A percentile compares a stretch with the other conserved stretches of the same genome.
These are phyloP conservation scores for Meira nashicola DNA, from an alignment of 1,284 basidiomycete species.

Conservation along the genomic window DNA sequence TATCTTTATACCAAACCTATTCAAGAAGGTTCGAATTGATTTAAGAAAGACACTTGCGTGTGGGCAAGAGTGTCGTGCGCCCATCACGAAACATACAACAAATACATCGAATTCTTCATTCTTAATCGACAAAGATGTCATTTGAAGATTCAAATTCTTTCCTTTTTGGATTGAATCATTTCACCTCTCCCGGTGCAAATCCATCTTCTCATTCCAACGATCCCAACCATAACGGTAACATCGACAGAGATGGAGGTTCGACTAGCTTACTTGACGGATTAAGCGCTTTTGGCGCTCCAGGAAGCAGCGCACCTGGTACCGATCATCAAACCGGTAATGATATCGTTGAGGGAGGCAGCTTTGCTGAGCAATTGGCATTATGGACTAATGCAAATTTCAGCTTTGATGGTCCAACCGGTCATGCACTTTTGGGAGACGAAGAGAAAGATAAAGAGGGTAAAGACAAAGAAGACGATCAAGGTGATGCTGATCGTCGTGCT, in stretches of 20 bases:
- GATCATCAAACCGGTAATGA: conserved; percentile 5
- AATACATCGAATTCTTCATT: not conserved
- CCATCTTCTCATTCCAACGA: not conserved
- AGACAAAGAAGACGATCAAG: conserved; percentile 28
- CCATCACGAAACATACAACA: not conserved
- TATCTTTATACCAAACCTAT: too few relatives aligned
- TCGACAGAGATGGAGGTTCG: not conserved
- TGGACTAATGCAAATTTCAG: conserved; percentile 53
- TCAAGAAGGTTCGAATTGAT: too few relatives aligned
- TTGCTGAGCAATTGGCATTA: conserved; percentile 49
- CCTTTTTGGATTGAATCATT: conserved; percentile 14
- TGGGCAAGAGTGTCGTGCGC: conserved; percentile 2
- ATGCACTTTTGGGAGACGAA: conserved; percentile 49
- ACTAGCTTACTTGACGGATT: not conserved
- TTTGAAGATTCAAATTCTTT: conserved; percentile 11
- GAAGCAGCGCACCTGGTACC: not conserved
- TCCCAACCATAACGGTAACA: not conserved
- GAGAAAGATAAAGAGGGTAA: conserved; percentile 47
- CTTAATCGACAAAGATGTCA: not conserved
- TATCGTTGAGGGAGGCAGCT: conserved; percentile 27
- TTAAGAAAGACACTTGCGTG: not conserved
- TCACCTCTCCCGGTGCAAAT: not conserved
- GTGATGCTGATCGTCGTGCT: conserved; percentile 24
- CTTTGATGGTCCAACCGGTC: conserved; percentile 51
- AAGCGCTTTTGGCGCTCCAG: not conserved